Evolutionary conservation across 257 asterid species (phyloP), one percentile per base, ranked within the genome.

Genomic region (Thymus mandschuricus): DNA sequence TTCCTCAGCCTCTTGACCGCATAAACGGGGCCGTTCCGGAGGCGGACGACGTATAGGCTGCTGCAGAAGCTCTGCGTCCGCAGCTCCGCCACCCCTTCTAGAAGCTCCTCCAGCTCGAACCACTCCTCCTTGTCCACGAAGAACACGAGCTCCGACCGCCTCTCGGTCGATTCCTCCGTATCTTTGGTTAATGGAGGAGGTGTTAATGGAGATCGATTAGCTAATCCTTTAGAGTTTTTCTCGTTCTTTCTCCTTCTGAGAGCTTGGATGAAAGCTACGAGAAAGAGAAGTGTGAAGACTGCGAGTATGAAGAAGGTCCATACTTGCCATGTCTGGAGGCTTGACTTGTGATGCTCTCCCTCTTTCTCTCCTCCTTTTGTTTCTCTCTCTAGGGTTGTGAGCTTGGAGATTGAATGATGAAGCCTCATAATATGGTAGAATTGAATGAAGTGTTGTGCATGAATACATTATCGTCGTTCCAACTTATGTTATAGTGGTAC

Each of bases 1-100:
- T 54, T 79, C 71, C 73, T 81, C 77, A 81, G 68, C 48, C 90
- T 76, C 81, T 85, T 83, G 51, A 85, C 74, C 33, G 87, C 86
- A 60, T 76, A 80, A 0, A 76, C 59, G 15, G 75, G 66, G 4
- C 69, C 68, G 63, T 73, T 60, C 45, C 69, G 72, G 13, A 85
- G 68, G 40, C 52, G 76, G 1, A 82, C 86, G 54, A 46, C 61
- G 48, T 85, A 85, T 34, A 85, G 79, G 73, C 84, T 78, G 74
- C 85, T 82, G 54, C 75, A 69, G 60, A 69, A 31, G 5, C 87
- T 70, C 34, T 76, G 86, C 0, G 57, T 71, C 4, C 60, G 60
- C 71, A 85, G 65, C 15, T 83, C 73, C 28, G 81, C 86, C n/a
- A 79, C 75, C 29, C 83, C 82, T 29, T 74, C 84, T 28, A 82